These are phyloP conservation scores for Vitis riparia DNA, from an alignment of 164 flowering plant genomes.

Conservation along the genomic window DNA sequence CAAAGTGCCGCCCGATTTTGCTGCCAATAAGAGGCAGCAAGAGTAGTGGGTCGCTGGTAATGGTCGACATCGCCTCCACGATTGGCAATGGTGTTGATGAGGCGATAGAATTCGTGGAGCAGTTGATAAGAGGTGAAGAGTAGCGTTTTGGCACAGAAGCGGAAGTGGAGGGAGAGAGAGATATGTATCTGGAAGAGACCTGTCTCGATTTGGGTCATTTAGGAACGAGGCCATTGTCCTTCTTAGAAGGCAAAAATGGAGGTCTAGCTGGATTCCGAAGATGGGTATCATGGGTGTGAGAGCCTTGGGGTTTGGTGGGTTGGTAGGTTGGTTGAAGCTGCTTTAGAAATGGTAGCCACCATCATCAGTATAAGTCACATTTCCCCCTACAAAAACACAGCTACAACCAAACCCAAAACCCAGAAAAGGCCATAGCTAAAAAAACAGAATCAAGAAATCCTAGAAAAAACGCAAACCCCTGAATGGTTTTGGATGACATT, in stretches of 20 bases:
- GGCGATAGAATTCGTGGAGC: slow-evolving; percentile 28
- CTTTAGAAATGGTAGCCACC: slow-evolving; percentile 73
- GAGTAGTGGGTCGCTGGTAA: too few species aligned
- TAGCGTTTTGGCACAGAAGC: slow-evolving; percentile 43
- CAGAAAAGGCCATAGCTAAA: not conserved
- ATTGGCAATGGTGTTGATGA: slow-evolving; percentile 11
- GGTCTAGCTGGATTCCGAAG: slow-evolving; percentile 23
- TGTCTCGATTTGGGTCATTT: slow-evolving; percentile 53
- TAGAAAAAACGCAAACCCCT: slow-evolving; percentile 8
- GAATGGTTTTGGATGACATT: slow-evolving; percentile 10
- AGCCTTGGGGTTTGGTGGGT: slow-evolving; percentile 15
- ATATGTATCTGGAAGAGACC: slow-evolving; percentile 75
- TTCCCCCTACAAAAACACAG: slow-evolving; percentile 4
- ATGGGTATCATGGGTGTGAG: not conserved
- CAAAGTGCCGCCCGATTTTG: too few species aligned
- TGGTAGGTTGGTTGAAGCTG: slow-evolving; percentile 10
- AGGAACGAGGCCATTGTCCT: slow-evolving; percentile 36
- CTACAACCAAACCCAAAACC: slow-evolving; percentile 5
- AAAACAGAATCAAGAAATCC: slow-evolving; percentile 13
- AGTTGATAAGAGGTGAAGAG: slow-evolving; percentile 58
- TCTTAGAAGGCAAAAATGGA: slow-evolving; percentile 55
- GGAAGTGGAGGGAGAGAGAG: slow-evolving; percentile 57
- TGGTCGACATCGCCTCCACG: too few species aligned
- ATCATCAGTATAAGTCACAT: slow-evolving; percentile 43
- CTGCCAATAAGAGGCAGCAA: too few species aligned